Evolutionary conservation across 345 rosid species (phyloP), one percentile per base, ranked within the genome.

Genomic region (Mallotus nudiflorus): DNA sequence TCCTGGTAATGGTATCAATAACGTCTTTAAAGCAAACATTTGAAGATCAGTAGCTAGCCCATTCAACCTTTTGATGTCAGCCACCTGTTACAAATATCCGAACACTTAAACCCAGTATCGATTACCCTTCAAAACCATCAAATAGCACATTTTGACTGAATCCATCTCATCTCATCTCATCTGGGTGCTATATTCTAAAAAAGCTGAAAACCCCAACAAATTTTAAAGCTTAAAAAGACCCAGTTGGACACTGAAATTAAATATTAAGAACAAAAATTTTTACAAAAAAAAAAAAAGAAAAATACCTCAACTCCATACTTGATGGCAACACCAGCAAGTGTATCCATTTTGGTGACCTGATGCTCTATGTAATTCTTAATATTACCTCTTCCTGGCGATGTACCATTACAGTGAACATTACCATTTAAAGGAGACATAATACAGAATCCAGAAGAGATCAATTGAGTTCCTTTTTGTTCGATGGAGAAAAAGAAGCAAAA

Each of bases 251-350:
- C 6, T 22, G 10, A 62, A 49, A 28, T 3, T 1, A n/a, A 9
- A n/a, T n/a, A n/a, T n/a, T n/a, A n/a, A n/a, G n/a, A n/a, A n/a
- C n/a, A n/a, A n/a, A n/a, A n/a, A n/a, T n/a, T n/a, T n/a, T n/a
- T n/a, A n/a, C n/a, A n/a, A n/a, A n/a, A n/a, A n/a, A n/a, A n/a
- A n/a, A 50, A 9, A 70, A 10, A 9, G 15, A 13, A 31, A 60
- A 16, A 25, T 73, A 82, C 98, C 95, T 94, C 97, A 40, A 94
- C 97, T 4, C 98, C 98, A 62, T 94, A 94, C 70, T 87, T 88
- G 39, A 94, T 94, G 59, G 98, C 98, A 40, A 94, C 80, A 35
- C 98, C 98, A 48, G 96, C 98, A 11, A 94, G 93, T 64, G 98
- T 94, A 66, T 94, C 96, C 56, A 86, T 73, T 65, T 85, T 88